Conservation (phyloP, 2,329 filamentous ascomycete genomes). For the Rhexocercosporidium sp. region DNA sequence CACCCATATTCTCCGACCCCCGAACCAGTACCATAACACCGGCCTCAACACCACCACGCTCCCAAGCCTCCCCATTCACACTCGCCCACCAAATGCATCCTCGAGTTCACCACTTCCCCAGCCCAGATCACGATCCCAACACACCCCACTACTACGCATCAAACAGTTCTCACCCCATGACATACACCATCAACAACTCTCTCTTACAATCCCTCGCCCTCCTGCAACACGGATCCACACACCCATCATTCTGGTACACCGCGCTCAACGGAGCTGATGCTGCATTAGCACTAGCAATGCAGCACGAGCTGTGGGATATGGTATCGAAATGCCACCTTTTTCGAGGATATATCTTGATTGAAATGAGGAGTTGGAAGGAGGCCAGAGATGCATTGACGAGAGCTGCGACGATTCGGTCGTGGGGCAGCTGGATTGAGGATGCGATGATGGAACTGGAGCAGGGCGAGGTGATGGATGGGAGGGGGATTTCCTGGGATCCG, state of each 20-base stretch:
- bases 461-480: neutral
- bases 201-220: neutral
- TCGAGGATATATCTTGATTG: neutral
- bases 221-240: neutral
- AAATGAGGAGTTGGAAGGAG: neutral
- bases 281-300: neutral
- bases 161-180: neutral
- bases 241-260: neutral
- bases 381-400: neutral
- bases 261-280: neutral
- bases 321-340: constrained; percentile 1
- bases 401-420: neutral
- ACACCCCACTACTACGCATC: neutral
- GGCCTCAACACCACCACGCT: neutral
- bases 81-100: neutral
- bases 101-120: neutral
- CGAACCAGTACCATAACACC: neutral
- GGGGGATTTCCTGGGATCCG: neutral
- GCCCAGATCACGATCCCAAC: neutral
- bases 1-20: neutral
- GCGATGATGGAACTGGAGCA: neutral
- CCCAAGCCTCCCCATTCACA: neutral
- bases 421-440: neutral
- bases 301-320: neutral
- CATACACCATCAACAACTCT: neutral